A percentile compares a stretch with the other conserved stretches of the same genome.
phyloP scores from a whole-genome alignment of 202 grass and related monocot species.

The Elaeis oleifera region DNA sequence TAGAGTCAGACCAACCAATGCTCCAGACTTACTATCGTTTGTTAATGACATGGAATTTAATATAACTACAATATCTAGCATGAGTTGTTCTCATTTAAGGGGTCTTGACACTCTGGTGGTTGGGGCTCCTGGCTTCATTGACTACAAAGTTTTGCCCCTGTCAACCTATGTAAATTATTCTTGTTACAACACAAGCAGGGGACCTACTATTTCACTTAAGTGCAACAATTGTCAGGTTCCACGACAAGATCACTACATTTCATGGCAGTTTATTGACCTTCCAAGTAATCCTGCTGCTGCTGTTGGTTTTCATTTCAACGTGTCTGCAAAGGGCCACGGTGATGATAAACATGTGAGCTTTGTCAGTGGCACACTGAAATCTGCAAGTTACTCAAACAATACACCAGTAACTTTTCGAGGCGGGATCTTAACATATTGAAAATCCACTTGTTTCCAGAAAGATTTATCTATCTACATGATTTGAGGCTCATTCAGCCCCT shows the following conservation, averaged over 20 bases:
- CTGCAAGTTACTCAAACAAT: not conserved
- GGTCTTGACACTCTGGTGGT: not conserved
- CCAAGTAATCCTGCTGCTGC: conserved; percentile 8
- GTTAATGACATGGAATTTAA: conserved; percentile 7
- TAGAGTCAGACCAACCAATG: conserved; percentile 2
- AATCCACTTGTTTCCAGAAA: conserved; percentile 6
- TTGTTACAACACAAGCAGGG: not conserved
- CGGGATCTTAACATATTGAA: conserved; percentile 3
- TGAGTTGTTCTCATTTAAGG: conserved; percentile 11
- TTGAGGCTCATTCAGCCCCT: conserved; percentile 7
- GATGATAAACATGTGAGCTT: not conserved
- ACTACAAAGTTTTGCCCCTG: not conserved
- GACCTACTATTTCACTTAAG: not conserved
- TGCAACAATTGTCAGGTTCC: conserved; percentile 4
- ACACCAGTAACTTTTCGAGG: conserved; percentile 1
- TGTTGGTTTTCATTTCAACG: conserved; percentile 11
- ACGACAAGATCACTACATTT: conserved; percentile 3
- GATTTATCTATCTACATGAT: not conserved
- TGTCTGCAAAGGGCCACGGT: conserved; percentile 1
- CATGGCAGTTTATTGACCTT: conserved; percentile 12
- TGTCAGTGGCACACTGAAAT: conserved; percentile 3
- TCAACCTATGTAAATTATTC: conserved; percentile 12
- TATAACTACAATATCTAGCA: conserved; percentile 10
- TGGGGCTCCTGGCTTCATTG: not conserved
- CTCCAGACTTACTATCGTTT: not conserved